Percentiles rank a stretch among this genome's conserved stretches.
phyloP scores from a whole-genome alignment of 2,329 filamentous ascomycete genomes.

The Diaporthe longicolla region DNA sequence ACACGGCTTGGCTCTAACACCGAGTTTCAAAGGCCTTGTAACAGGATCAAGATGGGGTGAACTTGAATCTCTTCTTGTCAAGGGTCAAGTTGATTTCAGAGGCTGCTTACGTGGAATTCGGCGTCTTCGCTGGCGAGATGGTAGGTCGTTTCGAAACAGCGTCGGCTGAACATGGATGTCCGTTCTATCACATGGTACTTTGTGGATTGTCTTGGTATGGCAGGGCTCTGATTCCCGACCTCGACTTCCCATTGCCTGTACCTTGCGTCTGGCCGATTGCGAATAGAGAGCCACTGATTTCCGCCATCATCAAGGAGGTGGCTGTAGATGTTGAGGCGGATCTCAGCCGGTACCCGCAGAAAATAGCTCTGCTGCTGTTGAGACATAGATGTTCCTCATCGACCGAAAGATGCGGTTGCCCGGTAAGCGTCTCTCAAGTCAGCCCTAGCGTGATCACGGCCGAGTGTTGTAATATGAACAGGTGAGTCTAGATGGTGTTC shows the following conservation, averaged over 20 bases:
- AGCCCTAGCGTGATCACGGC: background rate
- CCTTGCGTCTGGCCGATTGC: conserved; percentile 52
- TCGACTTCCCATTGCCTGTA: background rate
- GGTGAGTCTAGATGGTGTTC: background rate
- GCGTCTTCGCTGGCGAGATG: conserved; percentile 58
- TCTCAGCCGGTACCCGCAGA: conserved; percentile 54
- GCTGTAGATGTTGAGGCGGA: conserved; percentile 60
- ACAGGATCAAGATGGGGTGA: background rate
- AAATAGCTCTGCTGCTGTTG: conserved; percentile 13
- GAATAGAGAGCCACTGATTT: conserved; percentile 56
- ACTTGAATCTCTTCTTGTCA: background rate
- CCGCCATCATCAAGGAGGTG: conserved; percentile 60
- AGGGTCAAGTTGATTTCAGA: background rate
- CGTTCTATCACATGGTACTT: conserved; percentile 59
- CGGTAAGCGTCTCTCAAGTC: background rate
- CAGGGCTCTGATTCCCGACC: background rate
- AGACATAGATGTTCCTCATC: background rate
- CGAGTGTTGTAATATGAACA: background rate
- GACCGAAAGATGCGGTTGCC: background rate
- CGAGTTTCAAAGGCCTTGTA: no score
- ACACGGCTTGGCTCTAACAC: background rate
- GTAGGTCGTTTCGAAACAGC: conserved; percentile 69
- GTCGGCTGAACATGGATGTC: conserved; percentile 53
- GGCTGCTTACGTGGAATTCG: conserved; percentile 51
- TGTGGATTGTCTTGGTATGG: conserved; percentile 5